These are phyloP conservation scores for Hypomontagnella monticulosa DNA, from an alignment of 495 filamentous ascomycete species.

Conservation along the genomic window DNA sequence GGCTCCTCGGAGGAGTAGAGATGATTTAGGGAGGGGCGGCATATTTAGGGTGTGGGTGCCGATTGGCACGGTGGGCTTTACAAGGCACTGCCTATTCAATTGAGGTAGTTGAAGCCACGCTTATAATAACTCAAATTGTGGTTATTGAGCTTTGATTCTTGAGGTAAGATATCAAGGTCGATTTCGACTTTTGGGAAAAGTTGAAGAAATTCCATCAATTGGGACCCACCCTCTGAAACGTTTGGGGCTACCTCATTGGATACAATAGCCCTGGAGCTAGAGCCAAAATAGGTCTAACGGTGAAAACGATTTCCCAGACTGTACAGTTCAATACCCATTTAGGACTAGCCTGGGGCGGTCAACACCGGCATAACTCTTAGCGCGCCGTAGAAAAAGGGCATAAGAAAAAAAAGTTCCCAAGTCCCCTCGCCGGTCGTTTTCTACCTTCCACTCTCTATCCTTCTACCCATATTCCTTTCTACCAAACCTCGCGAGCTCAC, in stretches of 20 bases:
- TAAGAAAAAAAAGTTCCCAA: slow-evolving; percentile 36
- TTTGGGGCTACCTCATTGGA: slow-evolving; percentile 1
- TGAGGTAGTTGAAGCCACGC: neutral
- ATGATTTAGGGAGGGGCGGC: slow-evolving; percentile 33
- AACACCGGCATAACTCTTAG: slow-evolving; percentile 35
- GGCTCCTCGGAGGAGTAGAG: slow-evolving; percentile 8
- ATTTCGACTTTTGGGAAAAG: neutral
- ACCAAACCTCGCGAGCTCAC: slow-evolving; percentile 32
- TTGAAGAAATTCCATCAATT: slow-evolving; percentile 27
- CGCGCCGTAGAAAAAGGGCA: slow-evolving; percentile 1
- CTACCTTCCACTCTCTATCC: slow-evolving; percentile 18
- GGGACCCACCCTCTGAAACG: slow-evolving; percentile 25
- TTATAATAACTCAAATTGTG: slow-evolving; percentile 1
- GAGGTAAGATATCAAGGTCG: neutral
- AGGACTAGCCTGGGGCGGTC: neutral
- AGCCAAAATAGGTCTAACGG: slow-evolving; percentile 15
- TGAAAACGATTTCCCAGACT: too few relatives aligned
- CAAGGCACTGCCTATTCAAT: neutral
- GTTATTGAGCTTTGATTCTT: neutral
- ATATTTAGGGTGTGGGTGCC: slow-evolving; percentile 30
- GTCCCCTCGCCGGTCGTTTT: slow-evolving; percentile 34
- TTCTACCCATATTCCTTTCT: slow-evolving; percentile 21
- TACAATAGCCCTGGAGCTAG: neutral
- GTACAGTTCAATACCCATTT: neutral
- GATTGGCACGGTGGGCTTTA: slow-evolving; percentile 9